phyloP scores from a whole-genome alignment of 1,139 yeast genomes.

The Zygoascus meyerae region DNA sequence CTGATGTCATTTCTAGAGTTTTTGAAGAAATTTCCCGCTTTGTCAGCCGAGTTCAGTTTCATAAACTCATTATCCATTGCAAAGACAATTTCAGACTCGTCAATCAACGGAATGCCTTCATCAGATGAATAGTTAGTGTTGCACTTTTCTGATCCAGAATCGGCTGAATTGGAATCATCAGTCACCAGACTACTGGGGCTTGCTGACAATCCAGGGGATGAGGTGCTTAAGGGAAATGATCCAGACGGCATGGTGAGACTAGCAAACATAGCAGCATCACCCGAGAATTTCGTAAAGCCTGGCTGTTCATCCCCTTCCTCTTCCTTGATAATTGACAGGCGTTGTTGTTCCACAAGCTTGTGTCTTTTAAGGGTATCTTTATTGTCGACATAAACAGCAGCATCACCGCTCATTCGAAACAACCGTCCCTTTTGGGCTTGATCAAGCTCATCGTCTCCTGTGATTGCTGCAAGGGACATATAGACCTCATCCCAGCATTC shows the following conservation, averaged over 20 bases:
- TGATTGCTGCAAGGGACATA: conserved; percentile 29
- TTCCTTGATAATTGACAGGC: conserved; percentile 17
- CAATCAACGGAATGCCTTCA: conserved; percentile 16
- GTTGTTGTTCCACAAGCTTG: conserved; percentile 20
- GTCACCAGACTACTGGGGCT: conserved; percentile 11
- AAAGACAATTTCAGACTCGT: conserved; percentile 20
- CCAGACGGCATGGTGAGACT: conserved; percentile 1
- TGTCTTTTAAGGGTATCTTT: conserved; percentile 23
- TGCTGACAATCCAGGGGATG: conserved; percentile 9
- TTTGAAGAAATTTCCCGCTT: neutral
- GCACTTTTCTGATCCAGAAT: conserved; percentile 1
- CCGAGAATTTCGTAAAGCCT: too few species aligned
- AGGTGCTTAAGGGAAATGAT: neutral
- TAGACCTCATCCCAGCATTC: conserved; percentile 33
- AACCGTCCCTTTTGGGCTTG: conserved; percentile 29
- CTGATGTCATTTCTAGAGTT: conserved; percentile 4
- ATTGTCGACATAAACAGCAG: conserved; percentile 29
- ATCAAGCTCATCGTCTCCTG: conserved; percentile 27
- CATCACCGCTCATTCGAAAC: conserved; percentile 32
- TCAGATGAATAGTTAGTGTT: conserved; percentile 5
- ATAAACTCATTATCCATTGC: conserved; percentile 19
- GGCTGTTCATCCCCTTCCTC: neutral
- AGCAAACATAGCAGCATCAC: neutral
- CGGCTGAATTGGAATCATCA: conserved; percentile 6
- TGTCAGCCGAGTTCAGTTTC: neutral